Evolutionary conservation across 257 asterid genomes (phyloP), one percentile per base, ranked within the genome.

Genomic region (Scutellaria barbata): DNA sequence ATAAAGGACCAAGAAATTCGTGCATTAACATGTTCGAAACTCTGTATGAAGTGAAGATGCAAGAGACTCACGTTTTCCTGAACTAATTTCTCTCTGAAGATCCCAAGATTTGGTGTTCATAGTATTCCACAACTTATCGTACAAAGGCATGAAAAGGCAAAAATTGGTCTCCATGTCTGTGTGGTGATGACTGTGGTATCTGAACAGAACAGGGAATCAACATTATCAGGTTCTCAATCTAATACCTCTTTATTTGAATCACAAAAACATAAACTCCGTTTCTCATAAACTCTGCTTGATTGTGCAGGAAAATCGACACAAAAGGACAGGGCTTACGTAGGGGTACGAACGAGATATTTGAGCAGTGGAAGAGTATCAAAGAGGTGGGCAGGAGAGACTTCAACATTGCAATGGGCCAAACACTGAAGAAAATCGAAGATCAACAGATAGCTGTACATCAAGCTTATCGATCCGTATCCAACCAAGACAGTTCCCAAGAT

Each of bases 71-170:
- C 99, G 78, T 78, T 81, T 84, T 61, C 89, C 84, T 68, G 89
- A 80, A 50, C 88, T 75, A 11, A 81, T 84, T 60, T 88, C 89
- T 72, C 68, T 80, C 10, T 91, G 95, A 77, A 84, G 88, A 14
- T 79, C 85, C 97, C 93, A 94, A 1, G 92, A 86, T 41, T 56
- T 40, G 57, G 83, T 5, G 63, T 94, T 81, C 25, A 65, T 75
- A 9, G 97, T 94, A 53, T 86, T 86, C 85, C 97, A 92, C 72
- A 91, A 57, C 45, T 74, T 35, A 58, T 94, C 99, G 50, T 77
- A 94, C 22, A 91, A 63, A 47, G 99, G 99, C 96, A 94, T 91
- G 79, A 91, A 88, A 78, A 94, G 96, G 87, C 99, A 94, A 74
- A 86, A 91, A 78, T 94, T 94, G 17, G 89, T 82, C 61, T 14